Percentiles rank a stretch among this genome's conserved stretches.
phyloP scores from a whole-genome alignment of 768 basidiomycete genomes.

The Trametes meyenii region DNA sequence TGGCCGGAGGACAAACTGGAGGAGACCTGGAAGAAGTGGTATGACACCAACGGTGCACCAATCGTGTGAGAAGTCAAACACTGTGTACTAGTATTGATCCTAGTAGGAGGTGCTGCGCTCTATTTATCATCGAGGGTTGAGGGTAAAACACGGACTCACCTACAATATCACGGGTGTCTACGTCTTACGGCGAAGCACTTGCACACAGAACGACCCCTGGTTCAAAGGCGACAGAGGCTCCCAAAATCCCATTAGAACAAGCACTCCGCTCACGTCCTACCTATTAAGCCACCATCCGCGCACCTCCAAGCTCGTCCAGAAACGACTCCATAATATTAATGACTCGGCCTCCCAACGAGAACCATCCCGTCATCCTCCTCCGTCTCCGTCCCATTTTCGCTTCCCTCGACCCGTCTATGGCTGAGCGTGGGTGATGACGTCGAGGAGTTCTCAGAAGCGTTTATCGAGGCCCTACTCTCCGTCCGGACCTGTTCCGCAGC shows the following conservation, averaged over 20 bases:
- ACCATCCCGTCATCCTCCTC: constrained; percentile 88
- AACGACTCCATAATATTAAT: background rate
- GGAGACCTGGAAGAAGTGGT: constrained; percentile 28
- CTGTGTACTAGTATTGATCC: background rate
- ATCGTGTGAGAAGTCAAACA: background rate
- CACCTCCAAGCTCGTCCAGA: background rate
- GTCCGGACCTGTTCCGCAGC: constrained; percentile 22
- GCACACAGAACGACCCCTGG: background rate
- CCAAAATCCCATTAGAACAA: constrained; percentile 9
- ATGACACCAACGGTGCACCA: constrained; percentile 20
- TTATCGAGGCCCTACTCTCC: constrained; percentile 36
- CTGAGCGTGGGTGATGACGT: constrained; percentile 28
- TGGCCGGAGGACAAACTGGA: constrained; percentile 29
- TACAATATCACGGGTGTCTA: background rate
- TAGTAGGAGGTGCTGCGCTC: background rate
- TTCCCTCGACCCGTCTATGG: constrained; percentile 46
- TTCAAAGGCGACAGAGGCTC: background rate
- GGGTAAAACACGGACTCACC: background rate
- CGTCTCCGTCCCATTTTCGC: constrained; percentile 71
- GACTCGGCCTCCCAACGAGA: constrained; percentile 62
- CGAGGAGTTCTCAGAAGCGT: constrained; percentile 33
- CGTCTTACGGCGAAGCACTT: too few relatives aligned
- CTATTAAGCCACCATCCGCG: background rate
- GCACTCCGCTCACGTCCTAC: constrained; percentile 2
- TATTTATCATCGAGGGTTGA: background rate